phyloP scores from a whole-genome alignment of 495 filamentous ascomycete genomes.

The Penicillium nucicola region DNA sequence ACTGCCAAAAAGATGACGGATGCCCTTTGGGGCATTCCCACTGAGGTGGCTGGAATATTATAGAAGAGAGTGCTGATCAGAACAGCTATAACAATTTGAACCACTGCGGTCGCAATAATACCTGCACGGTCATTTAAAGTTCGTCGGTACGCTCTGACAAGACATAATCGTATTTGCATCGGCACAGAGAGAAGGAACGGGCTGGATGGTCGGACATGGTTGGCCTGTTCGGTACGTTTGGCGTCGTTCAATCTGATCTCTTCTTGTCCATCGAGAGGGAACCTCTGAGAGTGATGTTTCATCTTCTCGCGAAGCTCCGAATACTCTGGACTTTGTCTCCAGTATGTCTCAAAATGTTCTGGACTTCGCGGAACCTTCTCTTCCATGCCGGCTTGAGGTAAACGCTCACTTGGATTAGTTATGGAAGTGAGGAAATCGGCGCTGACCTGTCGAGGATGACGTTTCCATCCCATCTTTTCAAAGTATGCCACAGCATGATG shows the following conservation, averaged over 20 bases:
- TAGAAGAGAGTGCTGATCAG: conserved; percentile 65
- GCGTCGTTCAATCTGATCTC: not conserved
- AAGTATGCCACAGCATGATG: conserved; percentile 60
- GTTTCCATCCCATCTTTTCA: conserved; percentile 55
- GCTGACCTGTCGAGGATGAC: conserved; percentile 58
- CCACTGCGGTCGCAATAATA: not conserved
- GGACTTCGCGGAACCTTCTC: conserved; percentile 64
- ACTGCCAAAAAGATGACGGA: conserved; percentile 12
- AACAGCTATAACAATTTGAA: not conserved
- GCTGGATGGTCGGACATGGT: not conserved
- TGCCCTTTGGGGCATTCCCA: not conserved
- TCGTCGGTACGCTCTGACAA: not conserved
- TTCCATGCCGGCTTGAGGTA: conserved; percentile 58
- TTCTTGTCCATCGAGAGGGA: conserved; percentile 60
- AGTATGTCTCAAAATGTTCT: conserved; percentile 64
- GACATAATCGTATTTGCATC: not conserved
- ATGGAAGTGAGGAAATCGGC: conserved; percentile 73
- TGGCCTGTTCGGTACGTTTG: not conserved
- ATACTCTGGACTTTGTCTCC: conserved; percentile 54
- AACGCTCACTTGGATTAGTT: conserved; percentile 63
- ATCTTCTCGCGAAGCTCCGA: conserved; percentile 50
- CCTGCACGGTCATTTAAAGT: not conserved
- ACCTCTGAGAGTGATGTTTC: conserved; percentile 38
- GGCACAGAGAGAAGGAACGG: not conserved
- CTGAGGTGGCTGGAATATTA: conserved; percentile 63